phyloP scores from a whole-genome alignment of 352 stramenopile genomes.

The Saprolegnia parasitica region DNA sequence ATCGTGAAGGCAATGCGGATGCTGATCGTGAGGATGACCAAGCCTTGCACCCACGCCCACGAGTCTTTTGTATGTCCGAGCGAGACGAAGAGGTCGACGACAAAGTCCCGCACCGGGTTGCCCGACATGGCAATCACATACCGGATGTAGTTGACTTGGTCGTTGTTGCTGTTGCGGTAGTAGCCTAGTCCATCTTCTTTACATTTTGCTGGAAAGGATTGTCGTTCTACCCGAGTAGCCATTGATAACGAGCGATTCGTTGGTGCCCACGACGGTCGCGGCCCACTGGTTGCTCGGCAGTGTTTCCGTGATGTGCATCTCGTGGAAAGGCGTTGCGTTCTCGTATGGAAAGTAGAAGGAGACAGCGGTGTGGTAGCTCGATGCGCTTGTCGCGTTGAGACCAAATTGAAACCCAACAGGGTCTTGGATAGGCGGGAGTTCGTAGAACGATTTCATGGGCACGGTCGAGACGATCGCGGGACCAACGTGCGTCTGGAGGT shows the following conservation, averaged over 20 bases:
- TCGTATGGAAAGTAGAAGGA: too few relatives aligned
- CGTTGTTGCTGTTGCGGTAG: too few relatives aligned
- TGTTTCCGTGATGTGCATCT: too few relatives aligned
- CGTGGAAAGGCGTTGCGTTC: too few relatives aligned
- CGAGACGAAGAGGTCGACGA: constrained; percentile 5
- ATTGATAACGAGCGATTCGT: constrained; percentile 6
- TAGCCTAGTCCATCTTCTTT: constrained; percentile 8
- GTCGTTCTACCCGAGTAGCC: not conserved
- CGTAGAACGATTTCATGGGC: not conserved
- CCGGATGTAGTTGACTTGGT: constrained; percentile 14
- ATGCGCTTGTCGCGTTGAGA: too few relatives aligned
- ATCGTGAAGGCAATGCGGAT: not conserved
- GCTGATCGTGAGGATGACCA: constrained; percentile 3
- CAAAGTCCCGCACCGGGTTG: constrained; percentile 21
- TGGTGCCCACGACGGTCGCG: too few relatives aligned
- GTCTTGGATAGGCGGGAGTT: not conserved
- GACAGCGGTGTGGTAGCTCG: too few relatives aligned
- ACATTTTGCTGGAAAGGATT: too few relatives aligned
- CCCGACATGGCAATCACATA: constrained; percentile 10
- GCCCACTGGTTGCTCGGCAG: too few relatives aligned
- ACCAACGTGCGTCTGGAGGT: constrained; percentile 5
- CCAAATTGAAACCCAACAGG: not conserved
- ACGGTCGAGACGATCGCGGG: not conserved
- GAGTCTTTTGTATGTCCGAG: constrained; percentile 15
- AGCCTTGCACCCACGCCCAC: constrained; percentile 9